Evolutionary conservation across 768 basidiomycete species (phyloP), one percentile per base, ranked within the genome.

Genomic region (Trametes cingulata): DNA sequence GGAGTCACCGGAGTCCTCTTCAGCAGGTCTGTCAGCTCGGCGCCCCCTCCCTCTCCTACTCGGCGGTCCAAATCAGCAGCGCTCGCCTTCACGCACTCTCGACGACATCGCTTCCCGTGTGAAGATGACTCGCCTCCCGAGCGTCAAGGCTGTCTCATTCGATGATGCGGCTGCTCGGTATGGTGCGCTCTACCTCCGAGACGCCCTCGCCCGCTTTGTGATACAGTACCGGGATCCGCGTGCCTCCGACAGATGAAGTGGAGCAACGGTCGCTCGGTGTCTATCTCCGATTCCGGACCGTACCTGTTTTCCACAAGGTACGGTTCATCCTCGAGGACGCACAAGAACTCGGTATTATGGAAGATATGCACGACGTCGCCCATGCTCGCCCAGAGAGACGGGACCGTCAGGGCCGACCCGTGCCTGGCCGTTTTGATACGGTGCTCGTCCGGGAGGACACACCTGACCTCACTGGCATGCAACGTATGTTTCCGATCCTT

Each of bases 401-500:
- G 17, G 62, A 71, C 48, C 60, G 48, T 14, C 58, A 61, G 6
- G 60, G 66, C 0, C 43, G 56, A 2, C 7, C 20, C 0, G 54
- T 71, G 25, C 68, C 69, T 3, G 71, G 60, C 1, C 59, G 72
- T 3, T 79, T 78, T 65, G 77, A 80, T 58, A 77, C 72, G 3
- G 73, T 62, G 0, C 58, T 76, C 4, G 58, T 73, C 37, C n/a
- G n/a, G n/a, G n/a, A n/a, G n/a, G n/a, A n/a, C n/a, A n/a, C n/a
- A n/a, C n/a, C n/a, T n/a, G n/a, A n/a, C n/a, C n/a, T n/a, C n/a
- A n/a, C n/a, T n/a, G n/a, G n/a, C n/a, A n/a, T n/a, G n/a, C n/a
- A n/a, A n/a, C n/a, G n/a, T n/a, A n/a, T n/a, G n/a, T n/a, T n/a
- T n/a, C n/a, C n/a, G n/a, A n/a, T n/a, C n/a, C n/a, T n/a, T n/a